Evolutionary conservation across 306 rosid genomes (phyloP), one percentile per base, ranked within the genome.

Genomic region (Myrica gale): DNA sequence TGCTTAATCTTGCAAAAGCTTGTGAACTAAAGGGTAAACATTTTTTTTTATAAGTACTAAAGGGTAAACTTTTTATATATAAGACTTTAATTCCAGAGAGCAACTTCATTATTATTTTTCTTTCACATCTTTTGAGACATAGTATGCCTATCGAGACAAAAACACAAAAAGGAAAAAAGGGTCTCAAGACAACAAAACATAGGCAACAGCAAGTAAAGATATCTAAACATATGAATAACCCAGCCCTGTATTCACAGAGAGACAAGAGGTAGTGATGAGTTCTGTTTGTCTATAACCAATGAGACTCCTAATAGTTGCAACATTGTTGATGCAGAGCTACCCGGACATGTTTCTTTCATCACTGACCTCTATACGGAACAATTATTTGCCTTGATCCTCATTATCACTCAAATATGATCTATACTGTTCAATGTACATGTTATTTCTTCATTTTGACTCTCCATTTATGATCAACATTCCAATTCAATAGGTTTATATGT

Each of bases 401-500:
- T 63, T 39, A 63, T 62, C n/a, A 32, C 37, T 62, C 44, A 61
- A 61, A 26, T 26, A 61, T 5, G 3, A 62, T 5, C 13, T 32
- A 13, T 32, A 6, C 16, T 5, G 4, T 37, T 37, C 37, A 62
- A 62, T 15, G 13, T 9, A 37, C 37, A 15, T 62, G 68, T 6
- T 53, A 32, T 37, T 39, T 5, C 41, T 5, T 62, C 47, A 1
- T 20, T 39, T 47, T 50, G 1, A 41, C 43, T 54, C 16, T 68
- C 62, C 26, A 69, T 56, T 47, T 39, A 71, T 41, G 17, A 51
- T 71, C 74, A 45, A 74, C 51, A 72, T n/a, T 70, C 9, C 39
- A 23, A 78, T 7, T 68, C 50, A 21, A 56, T 43, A 71, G 23
- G 45, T 10, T 58, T 76, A 78, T 56, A 83, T 53, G 8, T 45